Base-by-base conservation (phyloP, 2,329 filamentous ascomycete species). In the Cryphonectria nitschkei region DNA sequence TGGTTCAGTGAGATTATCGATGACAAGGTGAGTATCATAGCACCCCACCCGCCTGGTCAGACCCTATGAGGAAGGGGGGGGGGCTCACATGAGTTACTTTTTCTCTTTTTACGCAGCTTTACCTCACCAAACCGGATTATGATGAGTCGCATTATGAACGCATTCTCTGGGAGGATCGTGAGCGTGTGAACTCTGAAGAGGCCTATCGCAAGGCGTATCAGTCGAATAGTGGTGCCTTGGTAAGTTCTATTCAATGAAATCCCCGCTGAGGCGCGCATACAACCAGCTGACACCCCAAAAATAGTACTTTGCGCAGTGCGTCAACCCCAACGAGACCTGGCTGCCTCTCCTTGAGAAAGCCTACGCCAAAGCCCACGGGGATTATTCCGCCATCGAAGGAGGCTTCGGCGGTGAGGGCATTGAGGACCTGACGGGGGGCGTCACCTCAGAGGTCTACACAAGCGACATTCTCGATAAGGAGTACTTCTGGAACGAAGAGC, bases 401-500 rank as follows among this genome's bases (percentile, higher is more conserved):
- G 92, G 92, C 0, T 92, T 87, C 75, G 81, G 79, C 2, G 82
- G 82, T 29, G 82, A 83, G 72, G 82, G 78, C 9, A 79, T 83
- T 43, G 82, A 85, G 70, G 86, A 92, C 78, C 81, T 91, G 14
- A 89, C 86, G 19, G 91, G 91, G 1, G 91, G 91, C 37, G 90
- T 93, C 16, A 92, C 90, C 0, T 90, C 89, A 0, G 89, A 92
- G 76, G 80, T 94, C 14, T 86, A 91, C 61, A 88, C 89, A 1
- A 88, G 88, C 0, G 91, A 93, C 75, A 92, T 94, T 50, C 84
- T 94, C 3, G 90, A 96, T 77, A 91, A 92, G 71, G 90, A 97
- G 66, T 87, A 89, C 32, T 97, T 97, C 78, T 97, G 94, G 94
- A 88, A 86, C 0, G 89, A 95, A 52, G 92, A 96, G 78, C 86